Conservation (phyloP, 176 grass and related monocot genomes). For the Secale cereale region DNA sequence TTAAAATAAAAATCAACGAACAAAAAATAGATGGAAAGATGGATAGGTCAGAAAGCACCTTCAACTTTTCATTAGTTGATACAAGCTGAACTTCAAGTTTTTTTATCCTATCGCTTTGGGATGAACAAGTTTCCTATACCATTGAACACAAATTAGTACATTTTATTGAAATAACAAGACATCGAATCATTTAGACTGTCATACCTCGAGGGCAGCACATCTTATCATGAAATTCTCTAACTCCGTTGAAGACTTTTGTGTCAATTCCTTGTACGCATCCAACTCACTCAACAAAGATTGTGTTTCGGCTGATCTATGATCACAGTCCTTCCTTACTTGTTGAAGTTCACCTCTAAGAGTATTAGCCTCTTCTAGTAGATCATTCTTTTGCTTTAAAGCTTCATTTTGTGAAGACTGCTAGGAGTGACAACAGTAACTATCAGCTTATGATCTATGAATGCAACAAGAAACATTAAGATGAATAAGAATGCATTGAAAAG, state of each 20-base stretch:
- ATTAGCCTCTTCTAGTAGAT: slow-evolving; percentile 54
- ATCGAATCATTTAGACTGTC: neutral
- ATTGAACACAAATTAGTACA: neutral
- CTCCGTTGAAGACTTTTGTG: slow-evolving; percentile 29
- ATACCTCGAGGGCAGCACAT: slow-evolving; percentile 56
- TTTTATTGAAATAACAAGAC: neutral
- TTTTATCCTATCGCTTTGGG: slow-evolving; percentile 42
- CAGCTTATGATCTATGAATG: neutral
- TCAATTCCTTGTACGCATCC: slow-evolving; percentile 42
- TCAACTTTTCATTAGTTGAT: slow-evolving; percentile 50
- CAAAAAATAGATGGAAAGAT: no score
- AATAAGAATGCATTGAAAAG: neutral
- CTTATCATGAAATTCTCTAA: slow-evolving; percentile 43
- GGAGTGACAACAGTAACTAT: neutral
- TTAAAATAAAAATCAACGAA: no score
- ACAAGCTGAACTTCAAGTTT: slow-evolving; percentile 48
- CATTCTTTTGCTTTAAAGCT: slow-evolving; percentile 59
- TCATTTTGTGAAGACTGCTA: slow-evolving; percentile 69
- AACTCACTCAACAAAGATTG: slow-evolving; percentile 38
- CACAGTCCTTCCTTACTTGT: slow-evolving; percentile 58
- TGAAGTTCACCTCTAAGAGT: slow-evolving; percentile 55
- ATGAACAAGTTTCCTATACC: slow-evolving; percentile 45
- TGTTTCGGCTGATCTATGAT: slow-evolving; percentile 36
- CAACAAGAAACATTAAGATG: neutral
- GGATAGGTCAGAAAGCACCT: no score